A percentile compares a stretch with the other conserved stretches of the same genome.
Conservation (phyloP, 106 monocot genomes). For the Narthecium ossifragum region DNA sequence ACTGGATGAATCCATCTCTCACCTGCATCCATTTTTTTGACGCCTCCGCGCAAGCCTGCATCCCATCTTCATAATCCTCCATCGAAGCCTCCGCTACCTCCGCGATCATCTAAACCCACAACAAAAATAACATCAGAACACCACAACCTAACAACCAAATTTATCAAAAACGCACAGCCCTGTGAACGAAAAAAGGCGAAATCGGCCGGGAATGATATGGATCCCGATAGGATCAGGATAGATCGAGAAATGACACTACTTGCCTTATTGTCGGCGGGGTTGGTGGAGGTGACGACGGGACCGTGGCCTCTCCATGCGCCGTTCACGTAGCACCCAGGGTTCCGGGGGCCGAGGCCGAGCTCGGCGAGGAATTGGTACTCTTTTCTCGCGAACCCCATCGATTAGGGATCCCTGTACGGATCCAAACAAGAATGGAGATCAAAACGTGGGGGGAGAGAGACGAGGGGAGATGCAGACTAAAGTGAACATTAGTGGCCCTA, state of each 20-base stretch:
- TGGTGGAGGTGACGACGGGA: constrained; percentile 47
- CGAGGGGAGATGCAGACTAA: not conserved
- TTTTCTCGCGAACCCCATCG: constrained; percentile 52
- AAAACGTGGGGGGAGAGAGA: not conserved
- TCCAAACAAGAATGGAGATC: not conserved
- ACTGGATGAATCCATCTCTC: too few relatives aligned
- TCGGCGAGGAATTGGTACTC: constrained; percentile 82
- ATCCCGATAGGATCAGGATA: not conserved
- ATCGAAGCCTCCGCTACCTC: constrained; percentile 84
- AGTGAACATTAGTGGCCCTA: too few relatives aligned
- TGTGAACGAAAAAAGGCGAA: not conserved
- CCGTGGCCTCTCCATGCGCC: constrained; percentile 69
- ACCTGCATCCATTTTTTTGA: constrained; percentile 95
- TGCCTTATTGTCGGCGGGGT: constrained; percentile 80
- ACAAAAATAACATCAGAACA: not conserved
- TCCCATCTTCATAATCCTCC: constrained; percentile 73
- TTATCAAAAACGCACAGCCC: not conserved
- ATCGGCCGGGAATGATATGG: not conserved
- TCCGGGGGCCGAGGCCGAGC: constrained; percentile 71
- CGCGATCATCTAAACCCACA: constrained; percentile 55
- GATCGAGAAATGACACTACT: not conserved
- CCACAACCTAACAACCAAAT: not conserved
- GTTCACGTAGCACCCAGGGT: constrained; percentile 67
- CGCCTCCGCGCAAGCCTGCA: constrained; percentile 72
- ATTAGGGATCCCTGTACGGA: not conserved